These are phyloP conservation scores for Neodidymelliopsis sp. DNA, from an alignment of 2,329 filamentous ascomycete genomes.

Conservation along the genomic window DNA sequence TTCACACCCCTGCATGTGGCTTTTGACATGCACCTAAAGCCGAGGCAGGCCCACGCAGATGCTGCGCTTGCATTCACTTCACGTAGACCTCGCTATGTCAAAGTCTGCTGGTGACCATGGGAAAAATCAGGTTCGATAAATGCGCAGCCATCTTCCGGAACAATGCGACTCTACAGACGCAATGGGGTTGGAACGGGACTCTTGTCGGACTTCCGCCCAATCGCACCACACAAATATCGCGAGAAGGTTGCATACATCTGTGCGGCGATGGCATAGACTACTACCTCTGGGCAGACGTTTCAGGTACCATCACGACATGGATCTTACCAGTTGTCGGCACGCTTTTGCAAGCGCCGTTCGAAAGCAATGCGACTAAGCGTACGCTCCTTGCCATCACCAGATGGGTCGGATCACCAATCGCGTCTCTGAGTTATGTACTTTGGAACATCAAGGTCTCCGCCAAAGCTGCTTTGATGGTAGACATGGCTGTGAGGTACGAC, in stretches of 20 bases:
- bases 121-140: slow-evolving; percentile 5
- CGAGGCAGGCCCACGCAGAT: slow-evolving; percentile 3
- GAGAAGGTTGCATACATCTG: slow-evolving; percentile 42
- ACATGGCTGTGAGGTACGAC: slow-evolving; percentile 48
- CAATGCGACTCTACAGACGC: slow-evolving; percentile 13
- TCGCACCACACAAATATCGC: slow-evolving; percentile 39
- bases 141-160: not conserved
- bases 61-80: not conserved
- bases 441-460: slow-evolving; percentile 53
- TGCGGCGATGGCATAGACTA: slow-evolving; percentile 43
- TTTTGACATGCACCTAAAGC: slow-evolving; percentile 10
- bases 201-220: slow-evolving; percentile 21
- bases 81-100: not conserved
- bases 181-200: slow-evolving; percentile 31
- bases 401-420: slow-evolving; percentile 51
- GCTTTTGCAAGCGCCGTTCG: slow-evolving; percentile 52
- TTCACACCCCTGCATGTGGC: slow-evolving; percentile 6
- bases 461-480: slow-evolving; percentile 51
- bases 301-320: slow-evolving; percentile 51
- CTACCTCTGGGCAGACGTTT: slow-evolving; percentile 45
- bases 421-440: slow-evolving; percentile 47
- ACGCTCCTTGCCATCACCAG: slow-evolving; percentile 48
- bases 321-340: slow-evolving; percentile 50
- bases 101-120: not conserved
- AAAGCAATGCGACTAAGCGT: slow-evolving; percentile 49